Base-by-base conservation (phyloP, 805 yeast genomes). In the Nakazawaea populi region DNA sequence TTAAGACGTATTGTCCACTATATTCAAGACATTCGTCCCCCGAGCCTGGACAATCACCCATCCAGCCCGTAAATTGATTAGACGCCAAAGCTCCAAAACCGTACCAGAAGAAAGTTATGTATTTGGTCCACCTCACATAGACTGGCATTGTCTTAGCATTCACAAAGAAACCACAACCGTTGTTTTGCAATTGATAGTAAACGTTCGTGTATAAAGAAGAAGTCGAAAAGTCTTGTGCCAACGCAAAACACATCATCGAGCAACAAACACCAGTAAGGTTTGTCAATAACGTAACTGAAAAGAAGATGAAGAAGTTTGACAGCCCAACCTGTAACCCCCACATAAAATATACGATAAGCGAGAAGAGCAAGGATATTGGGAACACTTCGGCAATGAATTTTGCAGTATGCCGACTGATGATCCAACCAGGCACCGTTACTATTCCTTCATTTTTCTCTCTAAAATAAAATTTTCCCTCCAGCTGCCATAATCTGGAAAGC, bases 111-210 rank as follows among this genome's bases (percentile, higher is more conserved):
- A 76, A 84, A 0, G 89, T 81, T 48, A 82, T 67, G 62, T 84
- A 86, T 59, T 82, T 83, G 1, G 82, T 74, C 94, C 94, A 86
- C 42, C 87, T 72, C 9, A 87, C 90, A 56, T 87, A 87, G 1
- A 84, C 90, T 0, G 91, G 91, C 85, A 87, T 79, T 0, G 78
- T 73, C 10, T 73, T 69, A 1, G 89, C 78, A 61, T 85, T 84
- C 31, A 84, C 83, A 58, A 85, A 86, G 63, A 76, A 86, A 0
- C 94, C 94, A 63, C 88, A 83, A 0, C 87, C 88, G 65, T 82
- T 74, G 55, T 84, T 79, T 57, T 85, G 86, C 28, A 85, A 61
- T 38, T 86, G 85, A 60, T 77, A 82, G 51, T 77, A 71, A 42
- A 77, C 55, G 58, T 83, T 83, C 7, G 76, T 71, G 24, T 77